Evolutionary conservation across 495 filamentous ascomycete species (phyloP), one percentile per base, ranked within the genome.

Genomic region (Neurospora intermedia): DNA sequence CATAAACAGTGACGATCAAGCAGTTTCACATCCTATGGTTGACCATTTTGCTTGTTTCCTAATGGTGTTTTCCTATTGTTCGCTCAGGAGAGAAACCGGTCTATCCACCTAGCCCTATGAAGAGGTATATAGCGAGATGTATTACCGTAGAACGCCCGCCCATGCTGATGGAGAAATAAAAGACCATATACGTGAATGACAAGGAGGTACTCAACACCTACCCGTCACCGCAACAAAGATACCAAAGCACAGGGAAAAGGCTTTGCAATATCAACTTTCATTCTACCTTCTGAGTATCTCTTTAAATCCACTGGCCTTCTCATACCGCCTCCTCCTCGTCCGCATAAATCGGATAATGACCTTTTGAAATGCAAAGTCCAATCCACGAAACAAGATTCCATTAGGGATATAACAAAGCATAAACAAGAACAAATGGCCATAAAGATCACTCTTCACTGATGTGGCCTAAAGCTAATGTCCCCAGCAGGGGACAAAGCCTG

Each of bases 361-460:
- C 73, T 27, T 20, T 39, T 38, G 20, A 59, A 15, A 66, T 66
- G 54, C 54, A 73, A 71, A 48, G 48, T 54, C 62, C 73, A 40
- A 27, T 23, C 70, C 46, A 42, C 45, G 43, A 72, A 69, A 42
- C 35, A 43, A 46, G 35, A n/a, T 41, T 41, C 62, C 73, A 71
- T 41, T 18, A 43, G 41, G 40, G 40, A 73, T 73, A 41, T 38
- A 71, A 41, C 20, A 59, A 73, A 69, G 39, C 62, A 69, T 43
- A 74, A 71, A 76, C 69, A 43, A 42, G 69, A 48, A 74, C 42
- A 70, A 38, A 76, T 72, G 70, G 72, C 73, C 41, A 69, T 20
- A 43, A 69, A 74, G 10, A 70, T 72, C 38, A 7, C 72, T 71
- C 69, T 70, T 46, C 66, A 54, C 39, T 8, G 45, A 74, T 71